A percentile compares a stretch with the other conserved stretches of the same genome.
Evolutionary conservation across 2,329 filamentous ascomycete species (phyloP).

Genomic region (Chalara sp.): DNA sequence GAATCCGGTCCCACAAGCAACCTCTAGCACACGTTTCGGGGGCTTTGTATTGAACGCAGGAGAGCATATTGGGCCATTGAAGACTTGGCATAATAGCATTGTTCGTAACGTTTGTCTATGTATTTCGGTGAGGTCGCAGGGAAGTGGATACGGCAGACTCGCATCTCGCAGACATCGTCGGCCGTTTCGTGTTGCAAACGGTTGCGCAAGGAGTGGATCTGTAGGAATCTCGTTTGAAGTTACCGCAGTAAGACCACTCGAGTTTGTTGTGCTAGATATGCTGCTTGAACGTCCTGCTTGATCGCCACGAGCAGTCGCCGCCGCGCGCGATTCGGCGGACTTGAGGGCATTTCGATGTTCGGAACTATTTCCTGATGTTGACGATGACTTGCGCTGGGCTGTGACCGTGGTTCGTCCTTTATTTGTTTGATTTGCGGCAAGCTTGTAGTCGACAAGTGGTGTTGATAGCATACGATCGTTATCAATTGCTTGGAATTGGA

Average conservation of each 20-base stretch:
- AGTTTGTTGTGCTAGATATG: slow-evolving; percentile 22
- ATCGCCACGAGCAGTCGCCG: slow-evolving; percentile 14
- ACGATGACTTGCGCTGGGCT: slow-evolving; percentile 18
- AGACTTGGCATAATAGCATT: slow-evolving; percentile 72
- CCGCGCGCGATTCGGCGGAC: slow-evolving; percentile 17
- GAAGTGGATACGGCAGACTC: slow-evolving; percentile 71
- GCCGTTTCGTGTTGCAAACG: slow-evolving; percentile 68
- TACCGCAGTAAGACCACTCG: slow-evolving; percentile 22
- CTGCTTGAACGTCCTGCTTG: slow-evolving; percentile 19
- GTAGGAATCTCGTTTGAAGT: slow-evolving; percentile 18
- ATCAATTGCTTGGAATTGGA: no score
- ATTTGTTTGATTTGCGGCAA: slow-evolving; percentile 22
- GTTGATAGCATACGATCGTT: slow-evolving; percentile 24
- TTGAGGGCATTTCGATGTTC: slow-evolving; percentile 21
- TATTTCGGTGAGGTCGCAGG: slow-evolving; percentile 79
- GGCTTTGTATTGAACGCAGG: slow-evolving; percentile 58
- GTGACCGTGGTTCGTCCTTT: slow-evolving; percentile 18
- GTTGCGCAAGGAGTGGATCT: slow-evolving; percentile 30
- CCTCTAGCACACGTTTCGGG: slow-evolving; percentile 72
- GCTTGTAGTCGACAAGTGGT: slow-evolving; percentile 24
- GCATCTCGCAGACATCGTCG: slow-evolving; percentile 76
- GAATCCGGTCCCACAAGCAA: slow-evolving; percentile 81
- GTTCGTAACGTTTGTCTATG: slow-evolving; percentile 84
- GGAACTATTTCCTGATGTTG: slow-evolving; percentile 16
- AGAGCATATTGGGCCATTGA: slow-evolving; percentile 73